Base-by-base conservation (phyloP, 2,329 filamentous ascomycete species). In the Raffaelea deltoideospora region DNA sequence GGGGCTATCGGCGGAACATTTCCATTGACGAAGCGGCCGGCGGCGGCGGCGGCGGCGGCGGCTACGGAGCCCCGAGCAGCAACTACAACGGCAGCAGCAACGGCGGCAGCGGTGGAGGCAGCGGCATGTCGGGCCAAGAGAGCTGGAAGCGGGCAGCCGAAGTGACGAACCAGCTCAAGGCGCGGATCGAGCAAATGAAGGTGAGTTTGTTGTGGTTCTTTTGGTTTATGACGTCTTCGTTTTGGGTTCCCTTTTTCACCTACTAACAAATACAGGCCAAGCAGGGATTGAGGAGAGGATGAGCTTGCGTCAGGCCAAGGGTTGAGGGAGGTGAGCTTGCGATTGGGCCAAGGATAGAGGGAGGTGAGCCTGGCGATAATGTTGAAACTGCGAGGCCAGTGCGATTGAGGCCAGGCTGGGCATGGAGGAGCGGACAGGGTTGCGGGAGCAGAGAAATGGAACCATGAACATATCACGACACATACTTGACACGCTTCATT, bases 161-260 rank as follows among this genome's bases (percentile, higher is more conserved):
- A 63, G 90, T 98, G 40, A 98, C 90, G 37, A 95, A 87, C 58
- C 90, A 95, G 56, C 59, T 98, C 51, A 98, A 96, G 64, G 86
- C 88, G 36, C 76, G 90, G 54, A 98, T 98, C 57, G 90, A 96
- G 64, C 82, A 90, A 66, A 98, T 98, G 90, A 98, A 96, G 70
- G 74, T 72, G 50, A 46, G 60, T 14, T 35, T 17, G 13, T 29
- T 29, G 24, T 22, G 10, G 7, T 20, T 7, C 9, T 17, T 22
- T 2, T 30, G 28, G 13, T 5, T 20, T 17, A 17, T 5, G 4
- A 11, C 10, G 10, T 11, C 24, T 20, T n/a, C 29, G 26, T 26
- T 26, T 8, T 26, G 23, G 13, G 23, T 21, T 13, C 18, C 17
- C 26, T 26, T 32, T 20, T n/a, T 19, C 23, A 18, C 15, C 9